These are phyloP conservation scores for Coemansia sp. DNA, from an alignment of 192 early-diverging fungal genomes.

Conservation along the genomic window DNA sequence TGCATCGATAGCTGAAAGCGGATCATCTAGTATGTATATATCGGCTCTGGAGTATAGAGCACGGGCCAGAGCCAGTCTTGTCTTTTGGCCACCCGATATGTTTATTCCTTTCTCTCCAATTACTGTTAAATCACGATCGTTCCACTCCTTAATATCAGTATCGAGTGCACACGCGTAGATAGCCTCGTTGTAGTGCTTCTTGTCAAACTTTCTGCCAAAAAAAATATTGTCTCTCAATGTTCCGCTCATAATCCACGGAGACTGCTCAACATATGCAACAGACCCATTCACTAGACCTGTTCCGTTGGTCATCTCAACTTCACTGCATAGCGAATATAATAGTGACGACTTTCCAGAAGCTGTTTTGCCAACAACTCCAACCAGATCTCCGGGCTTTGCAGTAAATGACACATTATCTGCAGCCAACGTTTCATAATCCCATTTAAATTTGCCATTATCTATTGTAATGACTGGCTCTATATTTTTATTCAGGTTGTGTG, in stretches of 20 bases:
- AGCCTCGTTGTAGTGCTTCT: conserved; percentile 56
- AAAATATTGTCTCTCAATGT: conserved; percentile 69
- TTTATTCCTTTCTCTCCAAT: conserved; percentile 71
- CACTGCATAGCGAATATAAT: conserved; percentile 5
- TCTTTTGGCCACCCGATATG: conserved; percentile 71
- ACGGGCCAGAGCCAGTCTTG: conserved; percentile 66
- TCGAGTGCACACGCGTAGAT: conserved; percentile 62
- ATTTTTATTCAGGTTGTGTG: not conserved
- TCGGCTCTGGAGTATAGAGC: conserved; percentile 64
- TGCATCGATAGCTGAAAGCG: conserved; percentile 68
- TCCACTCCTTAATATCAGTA: conserved; percentile 63
- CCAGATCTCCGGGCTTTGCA: conserved; percentile 51
- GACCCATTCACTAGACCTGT: conserved; percentile 58
- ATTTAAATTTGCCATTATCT: not conserved
- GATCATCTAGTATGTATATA: conserved; percentile 68
- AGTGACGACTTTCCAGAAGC: conserved; percentile 74
- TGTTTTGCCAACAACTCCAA: conserved; percentile 62
- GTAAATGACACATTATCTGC: conserved; percentile 49
- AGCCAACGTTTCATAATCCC: not conserved
- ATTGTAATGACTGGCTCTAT: not conserved
- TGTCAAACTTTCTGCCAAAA: conserved; percentile 66
- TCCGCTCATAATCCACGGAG: conserved; percentile 69
- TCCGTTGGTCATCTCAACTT: conserved; percentile 30
- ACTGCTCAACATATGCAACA: conserved; percentile 21
- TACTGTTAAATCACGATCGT: conserved; percentile 66